Base-by-base conservation (phyloP, 1,284 basidiomycete genomes). In the Fomitopsis schrenkii region DNA sequence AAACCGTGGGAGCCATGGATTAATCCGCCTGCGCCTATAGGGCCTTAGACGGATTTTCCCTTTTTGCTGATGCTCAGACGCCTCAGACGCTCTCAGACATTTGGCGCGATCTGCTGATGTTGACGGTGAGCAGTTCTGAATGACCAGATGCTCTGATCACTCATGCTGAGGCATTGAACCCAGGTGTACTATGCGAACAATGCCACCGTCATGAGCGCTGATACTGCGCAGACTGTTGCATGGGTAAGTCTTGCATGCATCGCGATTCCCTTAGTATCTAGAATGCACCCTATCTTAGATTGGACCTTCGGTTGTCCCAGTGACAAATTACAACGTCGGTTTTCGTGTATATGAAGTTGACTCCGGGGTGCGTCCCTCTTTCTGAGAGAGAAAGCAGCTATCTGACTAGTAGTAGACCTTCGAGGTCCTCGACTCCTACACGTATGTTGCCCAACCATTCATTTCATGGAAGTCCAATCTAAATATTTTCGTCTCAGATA, bases 301-400 rank as follows among this genome's bases (percentile, higher is more conserved):
- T 41, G 87, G 79, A 0, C 92, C 92, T 0, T 88, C 88, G 0
- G 73, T 94, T 40, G 91, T 89, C 0, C 90, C 91, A 3, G 73
- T 86, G 22, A 90, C 81, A 41, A 89, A 91, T 68, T 73, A 93
- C 55, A 94, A 94, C 72, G 86, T 87, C 14, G 89, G 90, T 9
- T 90, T 94, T 77, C 81, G 91, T 30, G 79, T 93, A 53, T 93
- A 93, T 70, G 89, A 91, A 68, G 82, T 93, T 4, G 90, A 93
- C 68, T 87, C 90, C 7, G 78, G 75, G 59, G 88, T 90, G 70
- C 54, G 84, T 72, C 12, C 5, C 30, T 6, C 6, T 26, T 42
- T 10, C 30, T 2, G 5, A 33, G 30, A 33, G 30, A 8, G 30
- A 5, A 33, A 33, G 8, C 30, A 8, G 8, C 8, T 33, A 33